Conservation (phyloP, 805 yeast species). For the Nakazawaea molendinolei region DNA sequence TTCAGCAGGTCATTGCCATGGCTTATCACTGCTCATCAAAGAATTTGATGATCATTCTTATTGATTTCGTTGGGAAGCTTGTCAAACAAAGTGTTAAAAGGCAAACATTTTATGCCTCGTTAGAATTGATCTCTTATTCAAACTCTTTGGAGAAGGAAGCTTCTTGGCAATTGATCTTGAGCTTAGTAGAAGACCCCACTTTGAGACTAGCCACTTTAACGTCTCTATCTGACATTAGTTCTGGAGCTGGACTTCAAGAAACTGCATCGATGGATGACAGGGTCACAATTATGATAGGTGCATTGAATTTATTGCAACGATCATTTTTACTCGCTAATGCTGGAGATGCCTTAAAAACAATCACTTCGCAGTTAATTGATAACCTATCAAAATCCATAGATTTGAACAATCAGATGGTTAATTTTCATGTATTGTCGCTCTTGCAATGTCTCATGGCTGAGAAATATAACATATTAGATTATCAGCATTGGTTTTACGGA, state of each 20-base stretch:
- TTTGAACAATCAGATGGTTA: background rate
- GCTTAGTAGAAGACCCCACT: background rate
- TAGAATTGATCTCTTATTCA: background rate
- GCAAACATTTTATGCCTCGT: background rate
- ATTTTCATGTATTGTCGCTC: background rate
- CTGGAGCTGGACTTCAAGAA: background rate
- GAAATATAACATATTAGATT: constrained; percentile 25
- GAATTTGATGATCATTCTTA: too few relatives aligned
- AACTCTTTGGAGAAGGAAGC: constrained; percentile 3
- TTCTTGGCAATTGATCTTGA: background rate
- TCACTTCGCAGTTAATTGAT: background rate
- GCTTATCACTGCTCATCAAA: too few relatives aligned
- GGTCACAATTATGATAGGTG: background rate
- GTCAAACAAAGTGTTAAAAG: background rate
- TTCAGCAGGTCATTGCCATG: background rate
- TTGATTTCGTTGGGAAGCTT: background rate
- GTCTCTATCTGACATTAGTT: background rate
- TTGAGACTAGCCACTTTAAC: constrained; percentile 11
- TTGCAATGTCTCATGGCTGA: background rate
- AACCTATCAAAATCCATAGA: background rate
- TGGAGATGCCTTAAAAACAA: background rate
- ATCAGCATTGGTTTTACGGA: constrained; percentile 34
- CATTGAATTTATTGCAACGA: background rate
- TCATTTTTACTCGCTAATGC: background rate
- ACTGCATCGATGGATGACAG: background rate